Conservation (phyloP, 148 eudicot genomes). For the Rhododendron ovatum region DNA sequence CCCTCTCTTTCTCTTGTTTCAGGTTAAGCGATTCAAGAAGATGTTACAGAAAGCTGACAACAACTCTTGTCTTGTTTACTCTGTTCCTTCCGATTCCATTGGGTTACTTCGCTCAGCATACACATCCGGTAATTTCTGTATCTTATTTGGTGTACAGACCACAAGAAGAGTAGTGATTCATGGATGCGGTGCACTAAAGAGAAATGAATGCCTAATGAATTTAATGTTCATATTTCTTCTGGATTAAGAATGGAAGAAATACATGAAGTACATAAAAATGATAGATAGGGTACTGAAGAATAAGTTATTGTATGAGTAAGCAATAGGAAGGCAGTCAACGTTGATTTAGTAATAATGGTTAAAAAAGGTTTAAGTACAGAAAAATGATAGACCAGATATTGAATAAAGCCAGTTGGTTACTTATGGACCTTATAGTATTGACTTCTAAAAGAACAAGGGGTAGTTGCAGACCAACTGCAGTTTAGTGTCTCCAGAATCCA, state of each 20-base stretch:
- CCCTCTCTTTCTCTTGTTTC: conserved; percentile 21
- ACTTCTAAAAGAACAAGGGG: background rate
- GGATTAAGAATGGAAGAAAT: background rate
- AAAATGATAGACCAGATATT: background rate
- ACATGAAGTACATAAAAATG: background rate
- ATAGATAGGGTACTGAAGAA: background rate
- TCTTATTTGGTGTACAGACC: background rate
- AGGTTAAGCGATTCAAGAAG: conserved; percentile 65
- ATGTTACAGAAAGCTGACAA: conserved; percentile 66
- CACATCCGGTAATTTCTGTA: conserved; percentile 41
- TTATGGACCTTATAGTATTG: background rate
- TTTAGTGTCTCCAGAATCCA: background rate
- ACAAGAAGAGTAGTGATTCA: background rate
- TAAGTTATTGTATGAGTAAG: background rate
- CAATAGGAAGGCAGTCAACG: background rate
- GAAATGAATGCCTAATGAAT: background rate
- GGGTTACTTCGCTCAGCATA: conserved; percentile 55
- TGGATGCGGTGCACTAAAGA: background rate
- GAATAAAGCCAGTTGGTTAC: background rate
- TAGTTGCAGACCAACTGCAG: background rate
- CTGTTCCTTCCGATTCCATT: conserved; percentile 60
- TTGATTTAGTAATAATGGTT: background rate
- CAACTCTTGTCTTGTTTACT: conserved; percentile 42
- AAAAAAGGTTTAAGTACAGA: background rate
- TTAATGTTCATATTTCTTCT: background rate